Base-by-base conservation (phyloP, 2,329 filamentous ascomycete genomes). In the Botrytis squamosa region DNA sequence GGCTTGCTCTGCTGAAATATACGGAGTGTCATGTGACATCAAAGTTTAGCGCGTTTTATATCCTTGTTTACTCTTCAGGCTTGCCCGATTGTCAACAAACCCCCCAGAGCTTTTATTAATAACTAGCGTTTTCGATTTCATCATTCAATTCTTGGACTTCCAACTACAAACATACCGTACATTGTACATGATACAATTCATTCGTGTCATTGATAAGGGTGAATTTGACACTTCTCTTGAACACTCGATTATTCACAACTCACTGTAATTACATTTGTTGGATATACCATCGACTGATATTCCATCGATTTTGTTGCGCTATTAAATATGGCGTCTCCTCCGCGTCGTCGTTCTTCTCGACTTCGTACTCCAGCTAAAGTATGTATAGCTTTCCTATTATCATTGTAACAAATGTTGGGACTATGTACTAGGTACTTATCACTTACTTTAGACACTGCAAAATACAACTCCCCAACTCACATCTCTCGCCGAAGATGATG, bases 351-450 rank as follows among this genome's bases (percentile, higher is more conserved):
- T 12, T 81, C 80, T 12, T 78, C 79, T 18, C 76, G 80, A 73
- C 78, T 82, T 62, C 79, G 79, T 66, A 80, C 80, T n/a, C 79
- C 80, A 57, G 74, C 68, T 60, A 80, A 79, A 77, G 80, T 81
- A 77, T 74, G 74, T 72, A 77, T 73, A 72, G 29, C 71, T 25
- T 38, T 71, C 44, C 10, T 20, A 71, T 67, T 20, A 33, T 57
- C 38, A 42, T 25, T 25, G 38, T 70, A 40, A 70, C 36, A 25
- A 29, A 9, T 33, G 7, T 42, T 49, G 22, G 20, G 25, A 52
- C 40, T 33, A 33, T 49, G 18, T 52, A 62, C 49, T 25, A 33
- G 29, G 10, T 52, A 62, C 55, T 73, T 40, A 62, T 18, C 18
- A 25, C n/a, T 36, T 18, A 33, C 68, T 67, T 62, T 62, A 79